Conservation (phyloP, 1,284 basidiomycete genomes). For the Ustilago sp. region DNA sequence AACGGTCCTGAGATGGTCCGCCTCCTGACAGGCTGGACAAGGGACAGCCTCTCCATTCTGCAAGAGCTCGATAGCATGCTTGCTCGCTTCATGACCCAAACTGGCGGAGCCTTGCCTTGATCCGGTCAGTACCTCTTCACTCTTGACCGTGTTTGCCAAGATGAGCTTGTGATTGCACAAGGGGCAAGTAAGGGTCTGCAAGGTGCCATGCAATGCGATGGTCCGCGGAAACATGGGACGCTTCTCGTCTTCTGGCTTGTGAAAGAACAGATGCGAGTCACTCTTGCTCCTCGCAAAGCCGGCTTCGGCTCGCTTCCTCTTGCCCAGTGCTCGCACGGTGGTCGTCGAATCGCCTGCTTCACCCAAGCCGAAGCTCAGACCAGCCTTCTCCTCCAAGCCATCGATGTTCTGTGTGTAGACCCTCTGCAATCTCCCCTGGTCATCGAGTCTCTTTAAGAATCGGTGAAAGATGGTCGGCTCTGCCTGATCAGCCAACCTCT, state of each 20-base stretch:
- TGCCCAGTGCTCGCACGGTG: slow-evolving; percentile 53
- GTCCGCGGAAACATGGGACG: slow-evolving; percentile 75
- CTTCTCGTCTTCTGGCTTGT: slow-evolving; percentile 15
- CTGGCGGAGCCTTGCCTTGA: slow-evolving; percentile 41
- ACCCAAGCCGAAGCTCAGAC: slow-evolving; percentile 73
- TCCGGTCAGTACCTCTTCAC: slow-evolving; percentile 19
- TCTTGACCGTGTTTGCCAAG: slow-evolving; percentile 44
- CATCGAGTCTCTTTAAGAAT: slow-evolving; percentile 85
- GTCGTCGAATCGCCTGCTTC: slow-evolving; percentile 48
- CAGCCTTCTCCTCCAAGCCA: slow-evolving; percentile 84
- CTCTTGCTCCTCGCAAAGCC: slow-evolving; percentile 51
- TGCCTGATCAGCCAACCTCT: slow-evolving; percentile 82
- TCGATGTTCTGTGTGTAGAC: slow-evolving; percentile 97
- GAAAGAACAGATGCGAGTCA: slow-evolving; percentile 58
- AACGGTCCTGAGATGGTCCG: slow-evolving; percentile 78
- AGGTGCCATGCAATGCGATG: slow-evolving; percentile 89
- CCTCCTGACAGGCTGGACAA: slow-evolving; percentile 82
- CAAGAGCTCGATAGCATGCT: slow-evolving; percentile 55
- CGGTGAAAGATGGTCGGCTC: slow-evolving; percentile 85
- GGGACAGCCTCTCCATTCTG: slow-evolving; percentile 76
- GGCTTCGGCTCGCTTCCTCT: slow-evolving; percentile 47
- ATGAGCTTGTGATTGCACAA: slow-evolving; percentile 77
- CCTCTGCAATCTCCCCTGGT: slow-evolving; percentile 84
- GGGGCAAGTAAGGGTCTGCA: slow-evolving; percentile 83
- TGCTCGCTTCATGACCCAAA: slow-evolving; percentile 42